Conservation (phyloP, 257 asterid species). For the Przewalskia tangutica region DNA sequence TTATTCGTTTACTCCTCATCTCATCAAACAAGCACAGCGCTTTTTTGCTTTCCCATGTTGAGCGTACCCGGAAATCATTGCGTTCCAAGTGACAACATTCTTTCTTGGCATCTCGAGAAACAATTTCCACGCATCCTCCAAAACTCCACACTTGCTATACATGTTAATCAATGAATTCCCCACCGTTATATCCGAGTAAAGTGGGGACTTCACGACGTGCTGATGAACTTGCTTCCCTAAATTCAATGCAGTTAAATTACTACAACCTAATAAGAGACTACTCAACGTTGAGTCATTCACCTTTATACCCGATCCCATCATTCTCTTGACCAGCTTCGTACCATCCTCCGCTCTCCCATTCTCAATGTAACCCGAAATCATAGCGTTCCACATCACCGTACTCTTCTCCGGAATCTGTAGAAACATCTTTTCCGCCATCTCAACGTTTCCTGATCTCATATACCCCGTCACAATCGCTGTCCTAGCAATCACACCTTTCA, state of each 20-base stretch:
- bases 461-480: constrained; percentile 63
- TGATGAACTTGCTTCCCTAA: constrained; percentile 76
- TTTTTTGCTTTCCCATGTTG: constrained; percentile 57
- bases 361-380: constrained; percentile 77
- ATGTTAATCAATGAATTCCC: constrained; percentile 74
- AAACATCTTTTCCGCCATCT: constrained; percentile 50
- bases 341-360: constrained; percentile 63
- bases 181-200: constrained; percentile 37
- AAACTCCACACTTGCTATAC: constrained; percentile 70
- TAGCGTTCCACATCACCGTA: constrained; percentile 70
- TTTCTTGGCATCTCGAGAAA: constrained; percentile 47
- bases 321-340: constrained; percentile 45
- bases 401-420: constrained; percentile 38
- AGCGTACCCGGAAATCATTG: constrained; percentile 89
- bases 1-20: constrained; percentile 41
- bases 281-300: constrained; percentile 51
- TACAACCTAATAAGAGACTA: constrained; percentile 66
- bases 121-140: constrained; percentile 51
- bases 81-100: constrained; percentile 74
- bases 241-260: constrained; percentile 55
- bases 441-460: constrained; percentile 54
- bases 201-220: constrained; percentile 34
- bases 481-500: constrained; percentile 50
- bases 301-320: constrained; percentile 39
- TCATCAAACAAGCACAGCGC: constrained; percentile 50